Base-by-base conservation (phyloP, 169 alveolate genomes). In the Plasmodium gonderi region DNA sequence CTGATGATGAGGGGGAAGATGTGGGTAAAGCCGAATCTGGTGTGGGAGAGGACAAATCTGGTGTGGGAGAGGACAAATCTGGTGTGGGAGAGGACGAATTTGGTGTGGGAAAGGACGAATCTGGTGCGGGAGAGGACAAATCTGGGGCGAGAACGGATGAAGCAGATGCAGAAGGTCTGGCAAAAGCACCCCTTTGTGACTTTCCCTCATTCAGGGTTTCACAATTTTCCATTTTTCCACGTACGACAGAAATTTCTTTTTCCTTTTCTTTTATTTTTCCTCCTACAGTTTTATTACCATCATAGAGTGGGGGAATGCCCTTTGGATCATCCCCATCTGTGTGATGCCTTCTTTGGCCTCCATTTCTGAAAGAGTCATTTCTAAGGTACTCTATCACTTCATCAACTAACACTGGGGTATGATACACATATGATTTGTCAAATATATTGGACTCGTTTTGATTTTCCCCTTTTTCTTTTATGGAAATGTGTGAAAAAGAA, bases 361-460 rank as follows among this genome's bases (percentile, higher is more conserved):
- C 45, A 14, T 11, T 42, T 77, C 36, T 60, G 33, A 5, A 36
- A 23, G n/a, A 5, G 54, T 76, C 68, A 42, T n/a, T 29, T 14
- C 65, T 45, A 42, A 76, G 54, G 54, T 36, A 36, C 17, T 51
- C 72, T 42, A 90, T 38, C n/a, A 90, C 94, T 65, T 90, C 94
- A 12, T 45, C 47, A 51, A 78, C 64, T 9, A 90, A 38, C 44
- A 90, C 94, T 2, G 94, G 94, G 49, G 81, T 90, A 38, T 90
- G 94, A 38, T 90, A 90, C 38, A 77, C 80, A 64, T 90, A 90
- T 14, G 81, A 77, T 0, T 79, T 42, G 47, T 87, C 81, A 54
- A 51, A 64, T 54, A 64, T 60, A 60, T 76, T 38, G n/a, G 65
- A n/a, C 33, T 72, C 65, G 17, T 75, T 40, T 75, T 51, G 20